Conservation (phyloP, 2,329 filamentous ascomycete species). For the Fragosphaeria purpurea region DNA sequence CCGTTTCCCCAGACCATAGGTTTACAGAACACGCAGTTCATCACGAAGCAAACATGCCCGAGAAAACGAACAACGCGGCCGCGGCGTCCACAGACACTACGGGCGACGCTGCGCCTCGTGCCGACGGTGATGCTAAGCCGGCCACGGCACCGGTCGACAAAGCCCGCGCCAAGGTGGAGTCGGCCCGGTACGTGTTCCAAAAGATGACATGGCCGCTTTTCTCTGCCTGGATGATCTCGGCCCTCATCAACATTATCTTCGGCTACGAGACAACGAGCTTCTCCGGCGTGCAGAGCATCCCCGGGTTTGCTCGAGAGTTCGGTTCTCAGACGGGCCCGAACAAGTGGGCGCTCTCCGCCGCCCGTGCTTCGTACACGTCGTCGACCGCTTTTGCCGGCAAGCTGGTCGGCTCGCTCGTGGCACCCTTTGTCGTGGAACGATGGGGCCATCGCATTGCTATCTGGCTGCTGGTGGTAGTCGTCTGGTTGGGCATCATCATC, state of each 20-base stretch:
- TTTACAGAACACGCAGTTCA: too few species aligned
- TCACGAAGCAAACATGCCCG: too few species aligned
- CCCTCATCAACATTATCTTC: constrained; percentile 7
- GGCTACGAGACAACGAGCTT: constrained; percentile 7
- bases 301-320: constrained; percentile 2
- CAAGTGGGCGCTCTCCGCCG: constrained; percentile 1
- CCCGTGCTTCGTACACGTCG: constrained; percentile 4
- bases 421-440: neutral
- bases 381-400: constrained; percentile 5
- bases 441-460: constrained; percentile 5
- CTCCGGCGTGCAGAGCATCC: constrained; percentile 5
- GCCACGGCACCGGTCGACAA: too few species aligned
- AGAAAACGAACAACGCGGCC: neutral
- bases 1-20: too few species aligned
- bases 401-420: neutral
- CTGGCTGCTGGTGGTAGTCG: constrained; percentile 3
- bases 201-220: constrained; percentile 7
- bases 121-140: too few species aligned
- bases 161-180: constrained; percentile 1
- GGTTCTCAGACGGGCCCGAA: neutral
- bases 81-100: neutral
- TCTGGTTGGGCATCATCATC: constrained; percentile 5
- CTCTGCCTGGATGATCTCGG: constrained; percentile 5
- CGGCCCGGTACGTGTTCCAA: constrained; percentile 4
- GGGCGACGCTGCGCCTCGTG: neutral